Percentiles rank a stretch among this genome's conserved stretches.
These are phyloP conservation scores for Bipolaris sorokiniana DNA, from an alignment of 2,329 filamentous ascomycete genomes.

Conservation along the genomic window DNA sequence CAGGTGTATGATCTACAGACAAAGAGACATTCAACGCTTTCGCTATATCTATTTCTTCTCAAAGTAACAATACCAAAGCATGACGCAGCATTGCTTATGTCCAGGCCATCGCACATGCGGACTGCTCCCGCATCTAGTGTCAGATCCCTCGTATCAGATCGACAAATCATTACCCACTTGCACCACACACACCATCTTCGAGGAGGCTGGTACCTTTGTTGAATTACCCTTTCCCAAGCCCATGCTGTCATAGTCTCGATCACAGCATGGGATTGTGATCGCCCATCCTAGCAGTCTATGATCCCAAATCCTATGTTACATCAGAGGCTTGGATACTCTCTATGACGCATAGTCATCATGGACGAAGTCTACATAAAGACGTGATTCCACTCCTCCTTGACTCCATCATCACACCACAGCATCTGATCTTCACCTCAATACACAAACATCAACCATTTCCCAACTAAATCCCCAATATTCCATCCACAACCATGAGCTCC, in stretches of 20 bases:
- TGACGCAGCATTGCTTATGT: conserved; percentile 3
- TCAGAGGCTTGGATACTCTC: background rate
- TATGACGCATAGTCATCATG: conserved; percentile 5
- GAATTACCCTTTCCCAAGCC: conserved; percentile 6
- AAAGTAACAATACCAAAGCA: background rate
- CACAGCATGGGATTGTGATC: conserved; percentile 1
- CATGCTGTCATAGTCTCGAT: conserved; percentile 33
- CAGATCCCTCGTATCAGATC: conserved; percentile 18
- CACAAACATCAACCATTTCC: background rate
- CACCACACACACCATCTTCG: conserved; percentile 10
- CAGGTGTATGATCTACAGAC: background rate
- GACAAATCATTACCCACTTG: conserved; percentile 17
- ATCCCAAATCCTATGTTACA: background rate
- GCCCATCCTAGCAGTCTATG: background rate
- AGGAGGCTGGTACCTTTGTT: conserved; percentile 10
- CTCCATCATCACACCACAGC: background rate
- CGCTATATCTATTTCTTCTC: background rate
- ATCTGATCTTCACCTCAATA: background rate
- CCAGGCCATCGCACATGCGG: background rate
- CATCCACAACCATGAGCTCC: conserved; percentile 35
- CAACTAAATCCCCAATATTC: background rate
- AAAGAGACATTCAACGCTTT: background rate
- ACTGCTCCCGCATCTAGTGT: conserved; percentile 25
- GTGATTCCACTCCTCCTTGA: background rate
- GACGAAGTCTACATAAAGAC: conserved; percentile 7